Percentiles rank a stretch among this genome's conserved stretches.
These are phyloP conservation scores for Nakazawaea populi DNA, from an alignment of 805 yeast genomes.

Conservation along the genomic window DNA sequence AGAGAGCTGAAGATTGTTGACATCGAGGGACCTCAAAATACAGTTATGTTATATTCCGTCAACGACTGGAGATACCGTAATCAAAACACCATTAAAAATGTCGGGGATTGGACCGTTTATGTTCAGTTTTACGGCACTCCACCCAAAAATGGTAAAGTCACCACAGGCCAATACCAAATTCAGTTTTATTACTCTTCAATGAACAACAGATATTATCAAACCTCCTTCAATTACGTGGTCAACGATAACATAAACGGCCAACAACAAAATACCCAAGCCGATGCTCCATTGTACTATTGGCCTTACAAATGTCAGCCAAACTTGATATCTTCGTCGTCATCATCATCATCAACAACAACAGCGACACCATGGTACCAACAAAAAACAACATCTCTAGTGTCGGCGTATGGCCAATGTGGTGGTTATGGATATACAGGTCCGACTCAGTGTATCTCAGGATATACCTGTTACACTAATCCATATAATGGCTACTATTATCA, in stretches of 20 bases:
- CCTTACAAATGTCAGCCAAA: not conserved
- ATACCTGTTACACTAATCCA: not conserved
- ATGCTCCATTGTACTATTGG: slow-evolving; percentile 1
- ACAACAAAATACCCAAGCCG: not conserved
- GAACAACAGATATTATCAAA: not conserved
- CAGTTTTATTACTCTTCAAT: not conserved
- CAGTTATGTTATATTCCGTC: not conserved
- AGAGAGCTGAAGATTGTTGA: not conserved
- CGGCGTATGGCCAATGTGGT: slow-evolving; percentile 8
- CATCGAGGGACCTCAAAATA: not conserved
- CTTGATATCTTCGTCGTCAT: not conserved
- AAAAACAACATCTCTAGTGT: not conserved
- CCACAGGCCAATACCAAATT: not conserved
- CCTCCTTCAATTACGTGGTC: not conserved
- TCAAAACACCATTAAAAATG: not conserved
- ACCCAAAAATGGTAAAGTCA: not conserved
- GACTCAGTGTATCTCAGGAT: not conserved
- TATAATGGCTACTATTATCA: not conserved
- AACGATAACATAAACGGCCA: not conserved
- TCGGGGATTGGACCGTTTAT: not conserved
- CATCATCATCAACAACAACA: not conserved
- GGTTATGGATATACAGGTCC: not conserved
- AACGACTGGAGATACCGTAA: not conserved
- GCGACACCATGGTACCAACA: not conserved
- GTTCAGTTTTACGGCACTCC: not conserved